Base-by-base conservation (phyloP, 2,329 filamentous ascomycete genomes). In the Biscogniauxia marginata region DNA sequence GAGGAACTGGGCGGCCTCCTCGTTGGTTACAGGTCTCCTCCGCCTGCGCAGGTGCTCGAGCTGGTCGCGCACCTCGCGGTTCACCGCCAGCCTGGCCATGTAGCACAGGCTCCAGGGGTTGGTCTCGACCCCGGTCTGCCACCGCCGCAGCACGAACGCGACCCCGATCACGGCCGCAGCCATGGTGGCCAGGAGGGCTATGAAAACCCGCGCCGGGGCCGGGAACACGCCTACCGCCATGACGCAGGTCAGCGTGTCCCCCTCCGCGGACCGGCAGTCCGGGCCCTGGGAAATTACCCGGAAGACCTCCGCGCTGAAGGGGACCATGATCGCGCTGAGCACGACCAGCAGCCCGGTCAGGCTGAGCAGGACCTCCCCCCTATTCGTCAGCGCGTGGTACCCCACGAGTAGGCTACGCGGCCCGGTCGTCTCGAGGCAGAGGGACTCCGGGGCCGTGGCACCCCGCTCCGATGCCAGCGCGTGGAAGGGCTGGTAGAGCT, bases 401-500 rank as follows among this genome's bases (percentile, higher is more conserved):
- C 76, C 75, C 0, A 67, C 63, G 0, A 72, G 30, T 7, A 79
- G 63, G 7, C 70, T 71, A 49, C 68, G 66, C 50, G 73, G 59
- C 0, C 77, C 75, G 7, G 67, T 67, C 39, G 77, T 79, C 52
- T 74, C 70, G 4, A 79, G 67, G 8, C 71, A 75, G 18, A 80
- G 63, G 0, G 77, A 78, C 25, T 79, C 71, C 0, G 64, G 60
- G 0, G 78, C 78, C 0, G 63, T 50, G 0, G 74, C 74, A 4
- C 77, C 78, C 0, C 66, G 63, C 0, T 67, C 59, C 7, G 63
- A 66, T 5, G 73, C 67, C 2, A 83, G 65, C 1, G 74, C 71
- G 50, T 75, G 73, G 61, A 79, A 79, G 1, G 77, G 77, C 20
- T 71, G 68, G 51, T 75, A 73, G 46, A 74, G 69, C 52, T 71